Evolutionary conservation across 192 early-diverging fungal species (phyloP).

Genomic region (Gonapodya sp.): DNA sequence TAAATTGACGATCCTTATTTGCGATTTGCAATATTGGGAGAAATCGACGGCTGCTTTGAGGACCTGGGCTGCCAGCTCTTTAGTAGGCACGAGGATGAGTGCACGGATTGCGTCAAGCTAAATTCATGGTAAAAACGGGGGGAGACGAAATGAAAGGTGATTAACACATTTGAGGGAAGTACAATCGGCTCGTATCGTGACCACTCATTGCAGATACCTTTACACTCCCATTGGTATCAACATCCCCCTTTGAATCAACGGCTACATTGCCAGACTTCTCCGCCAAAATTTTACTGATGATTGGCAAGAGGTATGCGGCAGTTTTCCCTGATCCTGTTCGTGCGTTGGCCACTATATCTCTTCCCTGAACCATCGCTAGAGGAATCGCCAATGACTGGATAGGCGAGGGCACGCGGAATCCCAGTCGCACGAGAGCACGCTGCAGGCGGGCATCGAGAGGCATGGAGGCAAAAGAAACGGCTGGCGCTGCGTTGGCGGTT

Average conservation of each 20-base stretch:
- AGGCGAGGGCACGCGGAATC: constrained; percentile 74
- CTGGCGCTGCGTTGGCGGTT: not conserved
- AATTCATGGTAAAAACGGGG: too few species aligned
- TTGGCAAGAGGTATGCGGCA: constrained; percentile 83
- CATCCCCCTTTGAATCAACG: too few species aligned
- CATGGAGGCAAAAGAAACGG: constrained; percentile 40
- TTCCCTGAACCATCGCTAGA: constrained; percentile 70
- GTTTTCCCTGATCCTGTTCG: constrained; percentile 96
- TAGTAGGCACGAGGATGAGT: constrained; percentile 86
- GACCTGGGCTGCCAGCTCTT: constrained; percentile 93
- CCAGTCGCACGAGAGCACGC: constrained; percentile 74
- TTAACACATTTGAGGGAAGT: too few species aligned
- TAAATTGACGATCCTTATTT: constrained; percentile 57
- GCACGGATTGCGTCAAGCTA: constrained; percentile 12
- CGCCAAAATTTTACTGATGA: constrained; percentile 81
- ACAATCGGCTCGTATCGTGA: too few species aligned
- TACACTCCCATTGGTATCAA: too few species aligned
- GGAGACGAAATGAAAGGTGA: too few species aligned
- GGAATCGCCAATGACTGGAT: constrained; percentile 86
- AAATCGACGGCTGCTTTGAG: constrained; percentile 63
- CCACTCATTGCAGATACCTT: too few species aligned
- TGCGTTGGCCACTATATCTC: constrained; percentile 86
- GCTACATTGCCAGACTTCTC: constrained; percentile 40
- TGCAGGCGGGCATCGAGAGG: constrained; percentile 82
- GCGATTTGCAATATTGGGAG: constrained; percentile 57